Evolutionary conservation across 2,329 filamentous ascomycete species (phyloP).

Genomic region (Stagonosporopsis cucurbitacearum): DNA sequence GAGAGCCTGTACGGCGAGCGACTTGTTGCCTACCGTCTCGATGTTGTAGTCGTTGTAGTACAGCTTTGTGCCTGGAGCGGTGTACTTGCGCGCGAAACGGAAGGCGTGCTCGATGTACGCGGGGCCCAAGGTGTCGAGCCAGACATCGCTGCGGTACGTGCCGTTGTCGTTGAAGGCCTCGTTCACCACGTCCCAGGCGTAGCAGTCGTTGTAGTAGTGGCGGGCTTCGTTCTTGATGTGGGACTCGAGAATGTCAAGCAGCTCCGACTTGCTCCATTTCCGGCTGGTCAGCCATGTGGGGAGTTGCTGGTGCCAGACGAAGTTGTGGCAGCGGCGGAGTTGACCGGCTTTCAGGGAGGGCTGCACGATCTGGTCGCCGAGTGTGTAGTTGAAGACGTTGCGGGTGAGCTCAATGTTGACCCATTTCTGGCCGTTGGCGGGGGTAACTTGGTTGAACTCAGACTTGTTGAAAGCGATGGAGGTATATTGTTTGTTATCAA

Average conservation of each 20-base stretch:
- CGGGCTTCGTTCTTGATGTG: conserved; percentile 66
- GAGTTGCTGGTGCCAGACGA: conserved; percentile 62
- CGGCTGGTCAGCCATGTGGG: conserved; percentile 59
- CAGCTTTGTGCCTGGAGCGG: conserved; percentile 63
- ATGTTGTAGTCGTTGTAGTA: conserved; percentile 72
- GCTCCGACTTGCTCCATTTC: conserved; percentile 65
- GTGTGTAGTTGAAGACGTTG: conserved; percentile 64
- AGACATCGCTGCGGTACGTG: conserved; percentile 60
- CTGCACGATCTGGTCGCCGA: conserved; percentile 59
- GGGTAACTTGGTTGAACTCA: conserved; percentile 70
- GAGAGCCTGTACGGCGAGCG: conserved; percentile 38
- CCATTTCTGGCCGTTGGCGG: conserved; percentile 71
- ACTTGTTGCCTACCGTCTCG: conserved; percentile 61
- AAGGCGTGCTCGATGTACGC: conserved; percentile 66
- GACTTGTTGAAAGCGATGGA: conserved; percentile 60
- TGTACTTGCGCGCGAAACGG: conserved; percentile 58
- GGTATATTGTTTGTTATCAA: conserved; percentile 61
- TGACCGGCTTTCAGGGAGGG: conserved; percentile 51
- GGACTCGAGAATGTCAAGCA: conserved; percentile 63
- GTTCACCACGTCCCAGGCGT: conserved; percentile 71
- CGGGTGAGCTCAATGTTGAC: conserved; percentile 65
- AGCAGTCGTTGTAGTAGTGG: conserved; percentile 66
- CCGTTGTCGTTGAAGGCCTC: conserved; percentile 67
- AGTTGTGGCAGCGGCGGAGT: conserved; percentile 68
- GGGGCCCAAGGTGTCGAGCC: conserved; percentile 62